A percentile compares a stretch with the other conserved stretches of the same genome.
These are phyloP conservation scores for Aspergillus fischeri DNA, from an alignment of 2,329 filamentous ascomycete species.

Conservation along the genomic window DNA sequence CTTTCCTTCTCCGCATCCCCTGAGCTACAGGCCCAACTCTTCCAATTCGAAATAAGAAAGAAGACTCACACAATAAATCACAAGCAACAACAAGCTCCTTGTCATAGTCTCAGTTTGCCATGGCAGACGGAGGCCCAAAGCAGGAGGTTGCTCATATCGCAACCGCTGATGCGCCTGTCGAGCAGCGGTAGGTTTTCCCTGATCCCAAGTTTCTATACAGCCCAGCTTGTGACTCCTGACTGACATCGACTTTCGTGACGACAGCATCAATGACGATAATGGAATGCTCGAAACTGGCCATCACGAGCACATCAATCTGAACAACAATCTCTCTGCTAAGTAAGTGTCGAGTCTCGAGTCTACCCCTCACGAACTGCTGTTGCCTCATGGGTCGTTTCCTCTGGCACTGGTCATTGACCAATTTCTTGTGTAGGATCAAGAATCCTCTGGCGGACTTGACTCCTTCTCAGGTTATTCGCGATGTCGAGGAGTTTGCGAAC, in stretches of 20 bases:
- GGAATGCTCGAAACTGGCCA: constrained; percentile 20
- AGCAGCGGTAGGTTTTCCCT: constrained; percentile 11
- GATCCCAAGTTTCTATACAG: neutral
- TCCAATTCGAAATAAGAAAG: neutral
- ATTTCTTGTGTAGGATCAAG: constrained; percentile 35
- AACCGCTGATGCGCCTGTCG: neutral
- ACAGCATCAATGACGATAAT: constrained; percentile 9
- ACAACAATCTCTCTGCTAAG: constrained; percentile 27
- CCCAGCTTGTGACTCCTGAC: neutral
- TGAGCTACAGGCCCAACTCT: neutral
- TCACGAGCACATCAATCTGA: constrained; percentile 22
- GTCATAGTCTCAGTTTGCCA: constrained; percentile 6
- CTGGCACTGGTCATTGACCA: neutral
- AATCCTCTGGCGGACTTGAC: constrained; percentile 44
- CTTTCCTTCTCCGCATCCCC: neutral
- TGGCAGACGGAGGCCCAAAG: constrained; percentile 7
- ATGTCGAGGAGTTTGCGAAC: constrained; percentile 43
- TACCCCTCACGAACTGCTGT: neutral
- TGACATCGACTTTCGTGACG: neutral
- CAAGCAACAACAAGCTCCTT: neutral
- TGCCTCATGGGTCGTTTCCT: neutral
- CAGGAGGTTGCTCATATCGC: constrained; percentile 6
- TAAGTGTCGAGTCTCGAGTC: constrained; percentile 8
- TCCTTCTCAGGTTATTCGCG: constrained; percentile 33
- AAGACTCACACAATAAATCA: neutral